Evolutionary conservation across 805 yeast genomes (phyloP), one percentile per base, ranked within the genome.

Genomic region (Diddensiella caesifluorescens): DNA sequence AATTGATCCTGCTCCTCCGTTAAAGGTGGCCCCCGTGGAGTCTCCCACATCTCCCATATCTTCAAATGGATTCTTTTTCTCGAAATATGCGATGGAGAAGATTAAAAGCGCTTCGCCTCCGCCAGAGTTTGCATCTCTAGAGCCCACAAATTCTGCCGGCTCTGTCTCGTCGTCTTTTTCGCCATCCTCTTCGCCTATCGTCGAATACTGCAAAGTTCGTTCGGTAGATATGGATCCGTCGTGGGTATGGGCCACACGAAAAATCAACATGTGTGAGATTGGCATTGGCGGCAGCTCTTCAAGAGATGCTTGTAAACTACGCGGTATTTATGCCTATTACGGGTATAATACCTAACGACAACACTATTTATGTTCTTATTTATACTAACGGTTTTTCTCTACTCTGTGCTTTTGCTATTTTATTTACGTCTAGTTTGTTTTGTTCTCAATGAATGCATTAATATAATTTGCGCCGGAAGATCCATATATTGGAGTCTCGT

Each of bases 281-380:
- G 62, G 63, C 13, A 48, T 51, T 42, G 63, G 57, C 23, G 63
- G 56, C 2, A 36, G 46, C 25, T 38, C 35, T 31, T 43, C 49
- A 6, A 25, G 29, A 9, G 50, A 41, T 12, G 46, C 54, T 15
- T 40, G 44, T 21, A 43, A 48, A 26, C 59, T 55, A 38, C 48
- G 61, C 10, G 65, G 65, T 4, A 57, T 61, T 28, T 61, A 61
- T 38, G 45, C 56, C 27, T 61, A 61, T 45, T 61, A 61, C 39
- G 62, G 56, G 28, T 58, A 50, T 36, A 53, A 51, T 34, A 22
- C 39, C 21, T 43, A 31, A 33, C 19, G 21, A 5, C 10, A 6
- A 4, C 13, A n/a, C 6, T 25, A n/a, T 9, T 23, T 27, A 12
- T 25, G 16, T 35, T 13, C 23, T 35, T 22, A 29, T 13, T 29